These are phyloP conservation scores for Toxoplasma gondii DNA, from an alignment of 169 alveolate genomes.

Conservation along the genomic window DNA sequence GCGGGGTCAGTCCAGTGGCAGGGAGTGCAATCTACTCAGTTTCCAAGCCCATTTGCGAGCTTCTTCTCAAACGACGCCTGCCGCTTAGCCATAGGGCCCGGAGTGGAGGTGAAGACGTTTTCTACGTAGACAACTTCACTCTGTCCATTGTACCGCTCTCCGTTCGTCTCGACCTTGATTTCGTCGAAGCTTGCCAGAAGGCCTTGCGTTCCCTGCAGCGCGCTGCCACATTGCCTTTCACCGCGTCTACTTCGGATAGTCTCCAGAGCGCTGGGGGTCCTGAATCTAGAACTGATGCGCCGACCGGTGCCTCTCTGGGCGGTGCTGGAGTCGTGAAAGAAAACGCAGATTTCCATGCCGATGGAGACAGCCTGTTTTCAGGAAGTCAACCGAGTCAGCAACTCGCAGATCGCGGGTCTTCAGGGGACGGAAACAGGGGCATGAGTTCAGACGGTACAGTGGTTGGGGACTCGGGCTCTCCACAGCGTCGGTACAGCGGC, in stretches of 20 bases:
- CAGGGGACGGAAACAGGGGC: neutral
- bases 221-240: conserved; percentile 1
- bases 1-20: neutral
- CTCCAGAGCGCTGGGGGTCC: neutral
- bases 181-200: neutral
- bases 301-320: neutral
- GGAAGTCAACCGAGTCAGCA: neutral
- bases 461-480: too few relatives aligned
- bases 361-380: too few relatives aligned
- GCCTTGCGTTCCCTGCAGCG: conserved; percentile 32
- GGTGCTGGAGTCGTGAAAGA: neutral
- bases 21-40: neutral
- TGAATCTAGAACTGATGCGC: neutral
- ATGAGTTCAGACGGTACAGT: too few relatives aligned
- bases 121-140: conserved; percentile 53
- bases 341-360: neutral
- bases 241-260: neutral
- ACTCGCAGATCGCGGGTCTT: neutral
- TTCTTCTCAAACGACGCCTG: neutral
- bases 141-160: conserved; percentile 32
- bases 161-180: conserved; percentile 2
- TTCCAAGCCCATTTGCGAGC: conserved; percentile 13
- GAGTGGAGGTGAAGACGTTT: neutral
- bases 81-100: neutral
- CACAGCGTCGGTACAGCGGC: too few relatives aligned